Evolutionary conservation across 768 basidiomycete genomes (phyloP).

Genomic region (Rhodotorula kratochvilovae): DNA sequence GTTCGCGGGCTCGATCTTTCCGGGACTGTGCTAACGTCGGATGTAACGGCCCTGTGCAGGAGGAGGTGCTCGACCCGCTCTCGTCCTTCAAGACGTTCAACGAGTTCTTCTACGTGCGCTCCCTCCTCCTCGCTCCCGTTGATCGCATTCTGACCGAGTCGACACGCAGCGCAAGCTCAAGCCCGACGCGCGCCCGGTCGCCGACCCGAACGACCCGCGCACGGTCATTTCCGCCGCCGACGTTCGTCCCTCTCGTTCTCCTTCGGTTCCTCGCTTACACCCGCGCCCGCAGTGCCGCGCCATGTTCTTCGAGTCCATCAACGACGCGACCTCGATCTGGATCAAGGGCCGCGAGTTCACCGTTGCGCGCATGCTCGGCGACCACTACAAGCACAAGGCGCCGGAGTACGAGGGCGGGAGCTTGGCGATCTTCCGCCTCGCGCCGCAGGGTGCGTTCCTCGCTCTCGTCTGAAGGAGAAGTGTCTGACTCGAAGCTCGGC

Average conservation of each 20-base stretch:
- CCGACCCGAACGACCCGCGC: slow-evolving; percentile 65
- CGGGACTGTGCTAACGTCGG: too few species aligned
- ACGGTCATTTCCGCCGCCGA: slow-evolving; percentile 86
- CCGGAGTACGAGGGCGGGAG: slow-evolving; percentile 73
- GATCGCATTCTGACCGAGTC: neutral
- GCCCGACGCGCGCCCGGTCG: slow-evolving; percentile 68
- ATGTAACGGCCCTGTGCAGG: too few species aligned
- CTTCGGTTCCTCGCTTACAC: neutral
- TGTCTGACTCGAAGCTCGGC: neutral
- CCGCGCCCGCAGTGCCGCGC: slow-evolving; percentile 60
- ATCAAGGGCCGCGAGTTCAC: slow-evolving; percentile 87
- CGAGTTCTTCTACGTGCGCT: slow-evolving; percentile 47
- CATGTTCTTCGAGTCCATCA: slow-evolving; percentile 83
- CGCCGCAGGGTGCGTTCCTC: slow-evolving; percentile 64
- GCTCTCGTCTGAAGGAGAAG: slow-evolving; percentile 55
- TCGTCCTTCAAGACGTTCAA: slow-evolving; percentile 89
- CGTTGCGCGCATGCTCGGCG: slow-evolving; percentile 71
- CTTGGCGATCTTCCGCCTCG: slow-evolving; percentile 81
- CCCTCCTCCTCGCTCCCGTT: too few species aligned
- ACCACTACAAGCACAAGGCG: slow-evolving; percentile 64
- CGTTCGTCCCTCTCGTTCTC: neutral
- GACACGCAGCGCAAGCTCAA: slow-evolving; percentile 66
- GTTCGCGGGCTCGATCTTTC: neutral
- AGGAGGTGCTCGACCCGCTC: slow-evolving; percentile 77
- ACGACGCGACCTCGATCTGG: slow-evolving; percentile 83